Evolutionary conservation across 1,139 yeast species (phyloP), one percentile per base, ranked within the genome.

Genomic region (Arxiozyma telluris): DNA sequence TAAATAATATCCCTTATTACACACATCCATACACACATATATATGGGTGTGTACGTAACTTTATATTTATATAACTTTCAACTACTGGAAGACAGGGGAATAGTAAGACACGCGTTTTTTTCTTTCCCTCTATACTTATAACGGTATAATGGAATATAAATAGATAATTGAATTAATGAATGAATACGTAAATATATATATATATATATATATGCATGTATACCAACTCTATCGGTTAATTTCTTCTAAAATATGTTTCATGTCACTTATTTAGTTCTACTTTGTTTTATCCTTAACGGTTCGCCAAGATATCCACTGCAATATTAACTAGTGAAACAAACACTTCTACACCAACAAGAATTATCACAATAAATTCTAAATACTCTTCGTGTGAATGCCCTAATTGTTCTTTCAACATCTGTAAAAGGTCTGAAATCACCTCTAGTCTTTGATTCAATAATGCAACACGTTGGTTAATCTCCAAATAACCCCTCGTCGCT

Each of bases 401-500:
- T 64, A 93, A 77, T 71, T 93, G 98, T 67, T 93, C 98, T 69
- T 93, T 93, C 64, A 93, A 78, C 98, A 93, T 91, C 68, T 89
- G 96, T 59, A 93, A 74, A 63, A 93, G 77, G 71, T 93, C 98
- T 5, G 95, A 84, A 54, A 93, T 89, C 20, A 93, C 98, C 65
- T 93, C 98, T 47, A 93, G 73, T 58, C 98, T 77, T 66, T 94
- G 97, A 66, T 93, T 93, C 55, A 93, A 74, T 53, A 93, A 73
- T 44, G 89, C 86, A 1, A 90, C 98, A 52, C 98, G 76, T 71
- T 91, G 98, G 68, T 90, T 90, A 61, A 93, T 91, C 65, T 91
- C 98, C 60, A 91, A 73, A 68, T 93, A 93, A 0, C 97, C 96
- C 66, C 98, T 80, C 1, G 96, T 88, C 0, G 98, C 97, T 69